Evolutionary conservation across 2,329 filamentous ascomycete species (phyloP), one percentile per base, ranked within the genome.

Genomic region (Westerdykella ornata): DNA sequence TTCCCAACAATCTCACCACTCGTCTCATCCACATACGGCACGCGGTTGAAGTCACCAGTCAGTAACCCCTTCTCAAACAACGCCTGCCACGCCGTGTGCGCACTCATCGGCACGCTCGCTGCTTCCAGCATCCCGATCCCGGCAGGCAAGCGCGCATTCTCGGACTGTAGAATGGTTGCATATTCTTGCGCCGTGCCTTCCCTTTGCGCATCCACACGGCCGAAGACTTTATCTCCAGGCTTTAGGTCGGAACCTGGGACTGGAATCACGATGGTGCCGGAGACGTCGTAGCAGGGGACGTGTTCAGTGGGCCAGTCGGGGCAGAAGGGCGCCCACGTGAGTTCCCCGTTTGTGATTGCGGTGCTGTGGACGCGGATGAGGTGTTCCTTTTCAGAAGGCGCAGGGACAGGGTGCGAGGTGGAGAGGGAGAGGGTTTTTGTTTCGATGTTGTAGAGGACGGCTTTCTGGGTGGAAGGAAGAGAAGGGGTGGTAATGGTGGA

Each of bases 31-130:
- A 51, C 29, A 8, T 37, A 38, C 16, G 49, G 47, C 13, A 34
- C 22, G n/a, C 33, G 26, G 14, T 19, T 2, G 52, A 56, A 41
- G n/a, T 30, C 28, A 2, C 43, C 42, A 4, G 37, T 44, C 11
- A 53, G 18, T 13, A 39, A 13, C 1, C 45, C 48, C 13, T 52
- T 56, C n/a, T 62, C 58, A 35, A 73, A 72, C 2, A 73, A 42
- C 11, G 60, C 63, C 53, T 73, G 70, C 66, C 66, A 71, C 4
- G 68, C 70, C 32, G 68, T 72, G 45, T 65, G 39, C 12, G 65
- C 65, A 3, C 56, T 63, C 47, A 72, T 57, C n/a, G 69, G 67
- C 1, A 71, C 51, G 4, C 60, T 55, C 0, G 67, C 65, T 3
- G 65, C 60, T 28, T 66, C 60, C 0, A 39, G 51, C 57, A 62